Evolutionary conservation across 805 yeast genomes (phyloP).

Genomic region (Ogataea pilisensis): DNA sequence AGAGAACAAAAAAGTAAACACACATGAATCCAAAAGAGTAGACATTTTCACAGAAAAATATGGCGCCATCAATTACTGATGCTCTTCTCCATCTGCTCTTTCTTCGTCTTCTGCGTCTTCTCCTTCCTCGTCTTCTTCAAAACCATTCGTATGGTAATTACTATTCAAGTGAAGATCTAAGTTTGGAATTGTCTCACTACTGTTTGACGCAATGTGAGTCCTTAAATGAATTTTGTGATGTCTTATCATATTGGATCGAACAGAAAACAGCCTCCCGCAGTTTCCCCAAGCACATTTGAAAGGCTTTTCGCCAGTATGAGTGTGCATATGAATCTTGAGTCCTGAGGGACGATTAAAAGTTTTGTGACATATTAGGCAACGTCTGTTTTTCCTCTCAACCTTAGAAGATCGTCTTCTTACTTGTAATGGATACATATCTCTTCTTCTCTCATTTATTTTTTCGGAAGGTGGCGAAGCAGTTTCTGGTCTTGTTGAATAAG

Average conservation of each 20-base stretch:
- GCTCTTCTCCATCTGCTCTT: background rate
- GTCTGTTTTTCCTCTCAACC: conserved; percentile 14
- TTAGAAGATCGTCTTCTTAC: conserved; percentile 4
- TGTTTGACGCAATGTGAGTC: conserved; percentile 17
- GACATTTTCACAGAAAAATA: too few species aligned
- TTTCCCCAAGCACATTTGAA: conserved; percentile 56
- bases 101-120: conserved; percentile 3
- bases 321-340: conserved; percentile 70
- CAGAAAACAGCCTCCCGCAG: conserved; percentile 68
- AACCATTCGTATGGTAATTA: background rate
- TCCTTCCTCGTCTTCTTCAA: background rate
- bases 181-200: conserved; percentile 3
- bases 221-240: conserved; percentile 63
- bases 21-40: too few species aligned
- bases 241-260: conserved; percentile 76
- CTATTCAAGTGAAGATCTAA: conserved; percentile 1
- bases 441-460: conserved; percentile 5
- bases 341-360: conserved; percentile 82
- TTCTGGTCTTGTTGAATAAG: background rate
- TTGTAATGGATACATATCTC: conserved; percentile 11
- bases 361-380: conserved; percentile 59
- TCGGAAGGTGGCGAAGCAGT: too few species aligned
- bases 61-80: too few species aligned
- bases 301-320: conserved; percentile 82
- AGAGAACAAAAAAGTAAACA: too few species aligned